phyloP scores from a whole-genome alignment of 2,329 filamentous ascomycete genomes.

The Pyrenophora seminiperda region DNA sequence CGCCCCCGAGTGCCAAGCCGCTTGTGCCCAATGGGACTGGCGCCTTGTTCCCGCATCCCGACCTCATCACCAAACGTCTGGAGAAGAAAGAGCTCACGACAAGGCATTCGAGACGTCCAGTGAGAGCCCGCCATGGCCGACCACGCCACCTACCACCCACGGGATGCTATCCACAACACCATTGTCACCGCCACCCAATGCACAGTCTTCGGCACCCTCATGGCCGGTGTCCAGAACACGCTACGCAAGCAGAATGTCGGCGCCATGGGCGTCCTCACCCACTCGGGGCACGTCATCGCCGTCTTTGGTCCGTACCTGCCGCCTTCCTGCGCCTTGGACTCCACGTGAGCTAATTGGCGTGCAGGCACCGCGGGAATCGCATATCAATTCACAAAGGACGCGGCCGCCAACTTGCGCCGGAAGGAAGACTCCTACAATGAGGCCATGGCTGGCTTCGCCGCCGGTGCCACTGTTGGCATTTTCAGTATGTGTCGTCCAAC shows the following conservation, averaged over 20 bases:
- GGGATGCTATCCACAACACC: slow-evolving; percentile 73
- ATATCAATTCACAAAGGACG: slow-evolving; percentile 77
- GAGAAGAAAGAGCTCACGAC: slow-evolving; percentile 6
- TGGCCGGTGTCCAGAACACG: slow-evolving; percentile 84
- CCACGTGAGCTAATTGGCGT: slow-evolving; percentile 36
- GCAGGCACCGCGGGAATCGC: slow-evolving; percentile 73
- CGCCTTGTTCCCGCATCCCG: slow-evolving; percentile 11
- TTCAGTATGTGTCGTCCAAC: slow-evolving; percentile 61
- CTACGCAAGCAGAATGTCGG: slow-evolving; percentile 82
- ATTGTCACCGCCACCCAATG: slow-evolving; percentile 69
- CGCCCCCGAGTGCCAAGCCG: slow-evolving; percentile 10
- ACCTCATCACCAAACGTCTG: slow-evolving; percentile 7
- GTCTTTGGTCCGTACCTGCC: slow-evolving; percentile 62
- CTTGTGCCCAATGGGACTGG: slow-evolving; percentile 4
- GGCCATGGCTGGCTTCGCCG: slow-evolving; percentile 75
- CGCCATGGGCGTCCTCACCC: slow-evolving; percentile 77
- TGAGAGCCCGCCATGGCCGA: slow-evolving; percentile 46
- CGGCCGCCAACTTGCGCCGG: slow-evolving; percentile 82
- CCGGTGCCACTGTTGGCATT: slow-evolving; percentile 73
- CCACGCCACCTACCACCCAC: slow-evolving; percentile 64
- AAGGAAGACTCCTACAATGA: slow-evolving; percentile 81
- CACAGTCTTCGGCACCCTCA: slow-evolving; percentile 69
- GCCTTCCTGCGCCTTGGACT: background rate
- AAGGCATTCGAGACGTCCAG: slow-evolving; percentile 31
- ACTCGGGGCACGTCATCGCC: slow-evolving; percentile 75